Conservation (phyloP, 2,329 filamentous ascomycete species). For the Lasiodiplodia hormozganensis region DNA sequence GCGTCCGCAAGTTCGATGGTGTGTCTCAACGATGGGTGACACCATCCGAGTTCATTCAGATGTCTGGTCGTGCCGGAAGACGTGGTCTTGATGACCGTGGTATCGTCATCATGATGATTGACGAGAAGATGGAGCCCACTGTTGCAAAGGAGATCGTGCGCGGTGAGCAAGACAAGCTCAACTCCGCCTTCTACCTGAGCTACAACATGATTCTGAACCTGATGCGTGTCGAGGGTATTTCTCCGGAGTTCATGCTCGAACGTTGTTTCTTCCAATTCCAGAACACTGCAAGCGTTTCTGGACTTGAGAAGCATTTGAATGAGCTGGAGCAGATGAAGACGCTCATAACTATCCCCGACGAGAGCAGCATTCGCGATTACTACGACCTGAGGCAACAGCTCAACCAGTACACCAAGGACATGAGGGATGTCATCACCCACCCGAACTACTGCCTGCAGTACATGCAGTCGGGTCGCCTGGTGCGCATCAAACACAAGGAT, state of each 20-base stretch:
- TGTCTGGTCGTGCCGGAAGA: conserved; percentile 96
- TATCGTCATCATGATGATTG: conserved; percentile 99
- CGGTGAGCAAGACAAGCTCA: conserved; percentile 94
- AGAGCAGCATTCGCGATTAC: conserved; percentile 90
- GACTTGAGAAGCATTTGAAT: conserved; percentile 80
- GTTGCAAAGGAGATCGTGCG: conserved; percentile 95
- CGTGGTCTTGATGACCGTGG: conserved; percentile 96
- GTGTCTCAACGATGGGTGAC: conserved; percentile 81
- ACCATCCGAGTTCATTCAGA: conserved; percentile 96
- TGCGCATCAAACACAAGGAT: conserved; percentile 81
- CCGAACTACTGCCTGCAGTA: conserved; percentile 86
- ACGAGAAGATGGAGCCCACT: conserved; percentile 92
- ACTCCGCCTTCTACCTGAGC: conserved; percentile 95
- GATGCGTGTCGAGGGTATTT: conserved; percentile 97
- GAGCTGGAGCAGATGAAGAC: conserved; percentile 78
- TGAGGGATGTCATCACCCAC: conserved; percentile 90
- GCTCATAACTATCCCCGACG: conserved; percentile 79
- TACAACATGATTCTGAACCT: conserved; percentile 99
- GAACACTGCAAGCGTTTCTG: conserved; percentile 85
- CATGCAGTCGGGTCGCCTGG: conserved; percentile 83
- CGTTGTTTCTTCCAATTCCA: conserved; percentile 98
- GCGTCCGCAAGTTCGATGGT: conserved; percentile 94
- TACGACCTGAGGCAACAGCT: conserved; percentile 88
- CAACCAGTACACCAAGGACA: conserved; percentile 82
- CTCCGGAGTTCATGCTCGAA: conserved; percentile 98